A percentile compares a stretch with the other conserved stretches of the same genome.
These are phyloP conservation scores for Calycina herbarum DNA, from an alignment of 2,329 filamentous ascomycete genomes.

Conservation along the genomic window DNA sequence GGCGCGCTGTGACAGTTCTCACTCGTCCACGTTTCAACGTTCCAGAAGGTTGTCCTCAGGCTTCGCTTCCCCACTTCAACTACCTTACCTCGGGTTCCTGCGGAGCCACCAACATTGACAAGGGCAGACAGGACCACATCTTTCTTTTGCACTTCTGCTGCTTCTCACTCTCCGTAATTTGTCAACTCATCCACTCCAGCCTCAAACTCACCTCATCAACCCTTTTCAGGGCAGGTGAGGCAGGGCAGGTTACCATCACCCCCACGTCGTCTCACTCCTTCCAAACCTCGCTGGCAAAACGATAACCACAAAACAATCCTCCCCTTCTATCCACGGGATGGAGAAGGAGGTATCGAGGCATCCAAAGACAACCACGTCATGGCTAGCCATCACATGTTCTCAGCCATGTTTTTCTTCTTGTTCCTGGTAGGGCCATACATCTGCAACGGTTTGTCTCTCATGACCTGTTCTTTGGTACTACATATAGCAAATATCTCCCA, in stretches of 20 bases:
- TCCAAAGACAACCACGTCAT: too few species aligned
- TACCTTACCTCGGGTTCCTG: neutral
- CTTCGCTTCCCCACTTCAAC: neutral
- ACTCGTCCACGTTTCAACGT: slow-evolving; percentile 4
- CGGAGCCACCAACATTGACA: neutral
- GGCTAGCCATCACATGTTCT: too few species aligned
- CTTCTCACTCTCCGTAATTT: neutral
- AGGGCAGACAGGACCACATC: neutral
- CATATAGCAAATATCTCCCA: too few species aligned
- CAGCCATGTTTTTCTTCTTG: too few species aligned
- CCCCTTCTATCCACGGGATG: neutral
- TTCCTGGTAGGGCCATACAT: too few species aligned
- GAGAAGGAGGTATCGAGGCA: neutral
- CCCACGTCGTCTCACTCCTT: neutral
- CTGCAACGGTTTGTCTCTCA: too few species aligned
- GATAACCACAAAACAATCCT: neutral
- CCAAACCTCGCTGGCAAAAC: neutral
- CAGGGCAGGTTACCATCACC: neutral
- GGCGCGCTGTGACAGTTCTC: neutral
- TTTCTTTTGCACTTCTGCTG: neutral
- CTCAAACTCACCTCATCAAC: neutral
- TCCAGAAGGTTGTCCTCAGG: slow-evolving; percentile 2
- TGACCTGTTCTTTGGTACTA: too few species aligned
- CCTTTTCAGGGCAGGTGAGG: neutral
- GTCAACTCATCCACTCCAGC: neutral